Evolutionary conservation across 83 land plant species (phyloP), one percentile per base, ranked within the genome.

Genomic region (Larix sibirica): DNA sequence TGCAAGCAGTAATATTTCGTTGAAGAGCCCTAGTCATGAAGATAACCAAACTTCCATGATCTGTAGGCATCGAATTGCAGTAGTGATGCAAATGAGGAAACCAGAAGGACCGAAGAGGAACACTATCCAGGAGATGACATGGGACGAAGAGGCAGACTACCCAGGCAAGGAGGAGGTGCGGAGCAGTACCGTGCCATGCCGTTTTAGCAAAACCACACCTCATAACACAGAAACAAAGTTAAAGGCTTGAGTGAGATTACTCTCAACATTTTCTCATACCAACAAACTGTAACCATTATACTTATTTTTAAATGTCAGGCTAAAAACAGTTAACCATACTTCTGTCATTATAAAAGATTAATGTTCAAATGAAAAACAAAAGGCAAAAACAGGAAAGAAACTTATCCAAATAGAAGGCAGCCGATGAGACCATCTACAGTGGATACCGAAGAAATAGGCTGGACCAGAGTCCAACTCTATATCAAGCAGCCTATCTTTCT

Each of bases 61-160:
- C 40, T 78, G 61, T 78, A 63, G 62, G 24, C 80, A 50, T 78
- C 80, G 18, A 31, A 78, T 58, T 78, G 80, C 38, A 28, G 80
- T 56, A 16, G 80, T 58, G 62, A 78, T 58, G 36, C 80, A 59
- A 78, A 78, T 58, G 80, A 78, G 61, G 62, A 78, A 18, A 56
- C 63, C 80, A 59, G 62, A 78, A 78, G 62, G 26, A 78, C 62
- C 40, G 62, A 59, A 56, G 62, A 59, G 62, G 62, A 62, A 78
- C 80, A 56, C 62, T 78, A 78, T 58, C 80, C 63, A 78, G n/a
- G 40, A 78, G 80, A 78, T 31, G 38, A 78, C 31, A 78, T 78
- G 80, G 63, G 80, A 54, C 40, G 58, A 56, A 26, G 80, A 58
- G 80, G 62, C 63, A 78, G 63, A 78, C 62, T 58, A 78, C 80